phyloP scores from a whole-genome alignment of 2,329 filamentous ascomycete genomes.

The Colletotrichum sp. region DNA sequence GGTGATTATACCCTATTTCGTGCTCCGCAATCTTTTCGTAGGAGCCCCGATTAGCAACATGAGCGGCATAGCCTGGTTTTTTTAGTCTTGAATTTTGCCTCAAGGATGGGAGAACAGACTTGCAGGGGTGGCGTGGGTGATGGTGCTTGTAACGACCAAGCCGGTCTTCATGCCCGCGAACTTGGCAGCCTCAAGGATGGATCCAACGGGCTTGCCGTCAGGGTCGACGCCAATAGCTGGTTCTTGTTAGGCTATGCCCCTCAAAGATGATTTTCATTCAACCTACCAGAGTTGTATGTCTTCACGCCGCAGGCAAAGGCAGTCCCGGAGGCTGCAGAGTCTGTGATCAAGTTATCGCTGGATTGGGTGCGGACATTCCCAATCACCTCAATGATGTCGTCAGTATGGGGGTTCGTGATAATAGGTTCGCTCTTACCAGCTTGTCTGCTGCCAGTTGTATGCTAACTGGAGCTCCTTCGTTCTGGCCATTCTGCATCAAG shows the following conservation, averaged over 20 bases:
- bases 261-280: neutral
- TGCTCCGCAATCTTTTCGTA: slow-evolving; percentile 42
- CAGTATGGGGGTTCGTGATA: neutral
- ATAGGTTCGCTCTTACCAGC: slow-evolving; percentile 9
- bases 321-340: slow-evolving; percentile 44
- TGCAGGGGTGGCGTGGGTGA: slow-evolving; percentile 39
- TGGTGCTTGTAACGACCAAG: slow-evolving; percentile 45
- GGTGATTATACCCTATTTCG: slow-evolving; percentile 41
- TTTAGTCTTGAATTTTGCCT: neutral
- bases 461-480: slow-evolving; percentile 20
- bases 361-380: slow-evolving; percentile 33
- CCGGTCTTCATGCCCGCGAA: slow-evolving; percentile 43
- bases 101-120: slow-evolving; percentile 17
- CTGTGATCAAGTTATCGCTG: slow-evolving; percentile 41
- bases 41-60: slow-evolving; percentile 35
- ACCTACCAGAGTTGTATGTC: slow-evolving; percentile 36
- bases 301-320: slow-evolving; percentile 44
- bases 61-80: slow-evolving; percentile 33
- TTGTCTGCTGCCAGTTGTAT: slow-evolving; percentile 25
- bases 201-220: slow-evolving; percentile 37
- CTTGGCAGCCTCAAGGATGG: slow-evolving; percentile 44
- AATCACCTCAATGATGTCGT: slow-evolving; percentile 25
- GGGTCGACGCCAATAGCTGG: slow-evolving; percentile 36
- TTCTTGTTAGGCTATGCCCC: neutral
- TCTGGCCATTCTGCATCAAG: slow-evolving; percentile 25